These are phyloP conservation scores for Malassezia globosa DNA, from an alignment of 1,284 basidiomycete genomes.

Conservation along the genomic window DNA sequence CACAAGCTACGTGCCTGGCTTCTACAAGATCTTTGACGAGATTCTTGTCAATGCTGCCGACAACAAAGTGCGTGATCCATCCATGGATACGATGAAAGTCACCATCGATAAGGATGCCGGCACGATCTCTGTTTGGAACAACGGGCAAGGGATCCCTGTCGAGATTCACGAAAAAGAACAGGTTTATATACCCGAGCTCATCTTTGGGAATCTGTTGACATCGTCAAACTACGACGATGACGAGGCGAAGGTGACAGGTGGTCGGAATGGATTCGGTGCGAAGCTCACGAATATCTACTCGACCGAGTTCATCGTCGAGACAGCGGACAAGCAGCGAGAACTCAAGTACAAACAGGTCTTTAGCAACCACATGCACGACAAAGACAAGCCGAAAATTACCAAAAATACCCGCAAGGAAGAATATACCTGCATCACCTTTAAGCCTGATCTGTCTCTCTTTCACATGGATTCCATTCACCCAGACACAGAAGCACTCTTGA, in stretches of 20 bases:
- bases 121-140: slow-evolving; percentile 87
- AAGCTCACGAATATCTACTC: slow-evolving; percentile 97
- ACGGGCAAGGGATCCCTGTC: slow-evolving; percentile 89
- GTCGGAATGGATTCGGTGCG: slow-evolving; percentile 95
- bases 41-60: slow-evolving; percentile 98
- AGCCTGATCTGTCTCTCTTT: slow-evolving; percentile 80
- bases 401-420: slow-evolving; percentile 64
- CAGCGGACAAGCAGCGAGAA: slow-evolving; percentile 72
- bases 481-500: slow-evolving; percentile 77
- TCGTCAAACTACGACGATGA: slow-evolving; percentile 98
- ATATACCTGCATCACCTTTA: slow-evolving; percentile 89
- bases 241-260: slow-evolving; percentile 96
- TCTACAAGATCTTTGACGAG: slow-evolving; percentile 99
- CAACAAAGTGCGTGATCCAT: slow-evolving; percentile 63
- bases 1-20: slow-evolving; percentile 87
- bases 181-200: slow-evolving; percentile 92
- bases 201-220: slow-evolving; percentile 89
- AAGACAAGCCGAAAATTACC: slow-evolving; percentile 74
- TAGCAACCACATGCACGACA: slow-evolving; percentile 82
- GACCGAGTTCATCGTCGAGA: slow-evolving; percentile 90
- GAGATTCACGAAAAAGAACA: slow-evolving; percentile 83
- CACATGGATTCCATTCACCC: slow-evolving; percentile 85
- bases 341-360: slow-evolving; percentile 95
- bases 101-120: slow-evolving; percentile 72
- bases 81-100: slow-evolving; percentile 44